Percentiles rank a stretch among this genome's conserved stretches.
Conservation (phyloP, 2,329 filamentous ascomycete species). For the Calonectria multiphialidica region DNA sequence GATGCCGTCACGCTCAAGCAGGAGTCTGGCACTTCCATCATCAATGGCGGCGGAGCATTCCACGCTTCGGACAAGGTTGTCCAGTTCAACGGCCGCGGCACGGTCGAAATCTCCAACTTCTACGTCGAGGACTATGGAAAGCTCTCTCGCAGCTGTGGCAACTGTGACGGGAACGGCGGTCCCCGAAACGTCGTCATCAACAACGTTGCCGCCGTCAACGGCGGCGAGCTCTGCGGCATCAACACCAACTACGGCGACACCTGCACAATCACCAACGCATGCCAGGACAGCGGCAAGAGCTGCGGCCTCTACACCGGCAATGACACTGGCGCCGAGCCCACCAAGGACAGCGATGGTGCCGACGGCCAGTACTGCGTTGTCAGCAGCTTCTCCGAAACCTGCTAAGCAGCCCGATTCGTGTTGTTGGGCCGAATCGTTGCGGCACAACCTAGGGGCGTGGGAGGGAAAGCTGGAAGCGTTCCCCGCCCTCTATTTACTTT, state of each 20-base stretch:
- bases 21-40: slow-evolving; percentile 52
- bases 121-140: slow-evolving; percentile 53
- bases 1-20: slow-evolving; percentile 53
- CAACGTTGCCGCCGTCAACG: slow-evolving; percentile 34
- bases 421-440: neutral
- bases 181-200: slow-evolving; percentile 37
- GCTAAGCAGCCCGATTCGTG: slow-evolving; percentile 14
- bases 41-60: slow-evolving; percentile 56
- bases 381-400: slow-evolving; percentile 23
- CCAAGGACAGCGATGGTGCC: slow-evolving; percentile 39
- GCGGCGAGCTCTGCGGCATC: slow-evolving; percentile 40
- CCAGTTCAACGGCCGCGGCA: slow-evolving; percentile 42
- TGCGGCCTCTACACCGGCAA: slow-evolving; percentile 38
- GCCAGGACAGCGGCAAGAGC: slow-evolving; percentile 38
- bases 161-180: slow-evolving; percentile 34
- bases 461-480: neutral
- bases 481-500: neutral
- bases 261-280: slow-evolving; percentile 38
- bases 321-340: slow-evolving; percentile 35
- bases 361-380: slow-evolving; percentile 36
- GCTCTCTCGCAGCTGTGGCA: slow-evolving; percentile 63
- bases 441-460: neutral
- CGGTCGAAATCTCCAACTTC: slow-evolving; percentile 44
- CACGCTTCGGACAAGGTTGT: slow-evolving; percentile 53
- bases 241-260: slow-evolving; percentile 43